Percentiles rank a stretch among this genome's conserved stretches.
These are phyloP conservation scores for Bonia amplexicaulis DNA, from an alignment of 176 grass and related monocot genomes.

Conservation along the genomic window DNA sequence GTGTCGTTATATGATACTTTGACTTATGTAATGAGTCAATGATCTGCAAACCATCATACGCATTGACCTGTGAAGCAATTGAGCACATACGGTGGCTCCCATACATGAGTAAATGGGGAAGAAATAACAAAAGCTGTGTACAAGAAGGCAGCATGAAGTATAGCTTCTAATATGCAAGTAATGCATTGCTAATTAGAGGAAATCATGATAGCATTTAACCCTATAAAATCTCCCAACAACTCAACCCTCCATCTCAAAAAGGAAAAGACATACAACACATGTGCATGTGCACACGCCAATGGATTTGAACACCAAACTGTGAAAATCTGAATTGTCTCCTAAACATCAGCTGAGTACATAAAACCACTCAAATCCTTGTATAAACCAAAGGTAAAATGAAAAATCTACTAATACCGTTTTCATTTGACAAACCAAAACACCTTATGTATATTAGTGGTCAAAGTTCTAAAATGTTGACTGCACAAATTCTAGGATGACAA, in stretches of 20 bases:
- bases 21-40: slow-evolving; percentile 70
- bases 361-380: background rate
- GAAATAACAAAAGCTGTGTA: background rate
- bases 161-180: background rate
- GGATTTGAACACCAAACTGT: background rate
- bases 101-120: slow-evolving; percentile 11
- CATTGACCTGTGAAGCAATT: slow-evolving; percentile 71
- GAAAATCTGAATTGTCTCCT: background rate
- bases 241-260: background rate
- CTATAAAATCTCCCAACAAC: background rate
- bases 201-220: too few relatives aligned
- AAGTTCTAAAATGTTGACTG: too few relatives aligned
- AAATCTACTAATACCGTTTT: too few relatives aligned
- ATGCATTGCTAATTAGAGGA: background rate
- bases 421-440: too few relatives aligned
- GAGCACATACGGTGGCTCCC: slow-evolving; percentile 11
- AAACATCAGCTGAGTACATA: background rate
- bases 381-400: background rate
- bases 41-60: slow-evolving; percentile 62
- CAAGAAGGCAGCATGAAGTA: background rate
- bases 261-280: background rate
- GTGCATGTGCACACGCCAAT: background rate
- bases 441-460: background rate
- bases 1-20: slow-evolving; percentile 75
- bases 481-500: too few relatives aligned